These are phyloP conservation scores for Zygotorulaspora danielsina DNA, from an alignment of 805 yeast genomes.

Conservation along the genomic window DNA sequence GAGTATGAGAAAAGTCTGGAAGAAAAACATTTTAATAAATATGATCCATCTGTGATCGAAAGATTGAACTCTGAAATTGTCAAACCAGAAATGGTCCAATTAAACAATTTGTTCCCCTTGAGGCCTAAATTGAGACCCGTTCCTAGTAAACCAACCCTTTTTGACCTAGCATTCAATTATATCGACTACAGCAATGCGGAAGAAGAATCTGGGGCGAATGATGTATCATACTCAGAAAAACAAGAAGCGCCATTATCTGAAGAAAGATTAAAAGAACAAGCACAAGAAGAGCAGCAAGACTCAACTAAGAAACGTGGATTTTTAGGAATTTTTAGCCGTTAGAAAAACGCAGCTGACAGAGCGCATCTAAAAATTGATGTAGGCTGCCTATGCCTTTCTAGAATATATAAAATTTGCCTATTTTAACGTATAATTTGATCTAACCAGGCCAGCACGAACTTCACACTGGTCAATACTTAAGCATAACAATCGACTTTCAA, in stretches of 20 bases:
- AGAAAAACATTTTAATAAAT: slow-evolving; percentile 10
- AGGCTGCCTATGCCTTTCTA: no score
- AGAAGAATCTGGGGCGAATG: slow-evolving; percentile 14
- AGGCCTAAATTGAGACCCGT: slow-evolving; percentile 53
- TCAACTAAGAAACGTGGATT: slow-evolving; percentile 57
- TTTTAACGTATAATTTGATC: no score
- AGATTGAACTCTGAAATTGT: slow-evolving; percentile 22
- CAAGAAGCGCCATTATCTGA: slow-evolving; percentile 10
- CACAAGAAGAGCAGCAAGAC: slow-evolving; percentile 23
- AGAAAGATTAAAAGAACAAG: slow-evolving; percentile 11
- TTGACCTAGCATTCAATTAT: slow-evolving; percentile 85
- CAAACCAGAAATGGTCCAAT: slow-evolving; percentile 20
- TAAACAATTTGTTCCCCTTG: slow-evolving; percentile 29
- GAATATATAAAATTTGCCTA: no score
- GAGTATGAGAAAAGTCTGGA: slow-evolving; percentile 30
- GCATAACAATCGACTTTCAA: no score
- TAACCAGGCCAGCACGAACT: no score
- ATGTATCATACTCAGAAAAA: slow-evolving; percentile 13
- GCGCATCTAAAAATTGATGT: no score
- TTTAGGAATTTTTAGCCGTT: slow-evolving; percentile 68
- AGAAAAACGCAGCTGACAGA: no score
- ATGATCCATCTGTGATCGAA: slow-evolving; percentile 40
- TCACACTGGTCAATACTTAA: no score
- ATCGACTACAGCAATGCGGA: slow-evolving; percentile 46
- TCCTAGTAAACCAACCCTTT: slow-evolving; percentile 81